Base-by-base conservation (phyloP, 2,329 filamentous ascomycete genomes). In the Colletotrichum lindemuthianum region DNA sequence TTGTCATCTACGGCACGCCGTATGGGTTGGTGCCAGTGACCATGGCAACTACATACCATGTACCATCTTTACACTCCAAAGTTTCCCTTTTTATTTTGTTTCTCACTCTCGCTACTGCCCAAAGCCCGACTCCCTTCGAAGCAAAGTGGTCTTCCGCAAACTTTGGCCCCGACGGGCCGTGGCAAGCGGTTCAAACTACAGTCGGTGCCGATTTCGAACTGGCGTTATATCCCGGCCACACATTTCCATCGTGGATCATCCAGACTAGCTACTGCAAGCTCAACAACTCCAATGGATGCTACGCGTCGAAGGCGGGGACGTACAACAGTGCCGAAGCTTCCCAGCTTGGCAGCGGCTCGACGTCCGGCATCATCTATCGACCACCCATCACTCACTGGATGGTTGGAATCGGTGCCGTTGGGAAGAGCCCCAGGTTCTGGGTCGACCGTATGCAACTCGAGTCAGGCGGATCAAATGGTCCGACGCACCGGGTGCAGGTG, bases 111-210 rank as follows among this genome's bases (percentile, higher is more conserved):
- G 24, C 36, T 47, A 40, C 41, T 34, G 45, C 41, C 2, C 45
- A 52, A 32, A 34, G 8, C 12, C 13, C 40, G n/a, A 16, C 39
- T 3, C 67, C 70, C 15, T 65, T 75, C 34, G 68, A 68, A 13
- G 71, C 64, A 11, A 69, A 44, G 69, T 74, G 72, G 74, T 74
- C 72, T 32, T 66, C 64, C 11, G 63, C 59, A 15, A 70, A 67
- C 2, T 75, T 70, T 59, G 75, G 75, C 3, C 74, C 75, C 9
- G 76, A 78, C 33, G 76, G 76, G 6, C 76, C 75, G 7, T 77
- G 75, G 75, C 70, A 71, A 8, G 73, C 73, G 7, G 65, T 76
- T 16, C 68, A 71, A 34, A 68, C 74, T 15, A 71, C 60, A 8
- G 8, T 73, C 15, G 70, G 70, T 33, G 56, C 16, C 15, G 58